A percentile compares a stretch with the other conserved stretches of the same genome.
These are phyloP conservation scores for Solanum gracilifrons DNA, from an alignment of 257 asterid species.

Conservation along the genomic window DNA sequence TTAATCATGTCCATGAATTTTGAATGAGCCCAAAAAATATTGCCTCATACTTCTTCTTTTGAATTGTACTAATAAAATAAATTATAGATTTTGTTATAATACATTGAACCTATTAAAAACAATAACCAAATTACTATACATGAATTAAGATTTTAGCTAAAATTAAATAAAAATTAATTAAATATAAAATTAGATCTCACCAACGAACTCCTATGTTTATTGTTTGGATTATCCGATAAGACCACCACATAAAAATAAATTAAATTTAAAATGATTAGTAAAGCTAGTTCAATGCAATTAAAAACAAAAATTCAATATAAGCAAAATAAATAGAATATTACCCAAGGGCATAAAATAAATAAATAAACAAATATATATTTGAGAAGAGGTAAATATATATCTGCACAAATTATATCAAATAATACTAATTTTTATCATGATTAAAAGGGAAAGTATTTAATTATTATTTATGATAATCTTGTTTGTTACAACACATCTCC, in stretches of 20 bases:
- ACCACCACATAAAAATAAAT: constrained; percentile 8
- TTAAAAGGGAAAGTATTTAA: background rate
- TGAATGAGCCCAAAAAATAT: background rate
- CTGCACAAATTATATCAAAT: background rate
- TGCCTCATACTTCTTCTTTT: constrained; percentile 11
- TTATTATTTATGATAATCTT: background rate
- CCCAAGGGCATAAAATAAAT: too few relatives aligned
- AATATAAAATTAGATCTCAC: constrained; percentile 15
- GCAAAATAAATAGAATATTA: background rate
- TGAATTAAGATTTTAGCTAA: background rate
- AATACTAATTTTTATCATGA: background rate
- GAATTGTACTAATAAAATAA: constrained; percentile 15
- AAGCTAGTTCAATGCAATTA: background rate
- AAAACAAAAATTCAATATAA: background rate
- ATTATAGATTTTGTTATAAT: constrained; percentile 10
- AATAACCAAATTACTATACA: background rate
- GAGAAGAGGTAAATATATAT: background rate
- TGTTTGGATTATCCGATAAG: background rate
- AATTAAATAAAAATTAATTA: background rate
- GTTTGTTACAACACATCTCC: background rate
- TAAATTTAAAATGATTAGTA: background rate
- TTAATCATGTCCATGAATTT: background rate
- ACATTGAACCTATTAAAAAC: constrained; percentile 8
- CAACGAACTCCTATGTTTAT: constrained; percentile 45
- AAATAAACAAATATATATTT: too few relatives aligned